Conservation (phyloP, 306 rosid species). For the Malus orientalis region DNA sequence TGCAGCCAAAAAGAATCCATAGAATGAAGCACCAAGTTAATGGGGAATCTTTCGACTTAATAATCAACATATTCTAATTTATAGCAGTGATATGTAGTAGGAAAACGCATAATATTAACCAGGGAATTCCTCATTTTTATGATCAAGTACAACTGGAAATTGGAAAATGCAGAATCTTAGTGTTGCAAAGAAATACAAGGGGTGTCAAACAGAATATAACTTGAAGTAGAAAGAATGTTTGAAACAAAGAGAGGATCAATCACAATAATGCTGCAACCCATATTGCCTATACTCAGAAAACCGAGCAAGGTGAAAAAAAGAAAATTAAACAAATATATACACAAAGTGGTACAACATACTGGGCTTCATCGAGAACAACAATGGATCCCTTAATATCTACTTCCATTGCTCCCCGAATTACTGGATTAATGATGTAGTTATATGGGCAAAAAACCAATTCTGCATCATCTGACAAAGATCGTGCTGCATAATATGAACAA, state of each 20-base stretch:
- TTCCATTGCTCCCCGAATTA: slow-evolving; percentile 89
- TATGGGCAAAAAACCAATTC: slow-evolving; percentile 89
- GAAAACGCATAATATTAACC: background rate
- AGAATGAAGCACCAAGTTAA: background rate
- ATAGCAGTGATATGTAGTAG: background rate
- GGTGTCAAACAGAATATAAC: background rate
- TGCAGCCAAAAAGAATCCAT: background rate
- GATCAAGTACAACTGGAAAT: background rate
- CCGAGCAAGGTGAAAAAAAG: background rate
- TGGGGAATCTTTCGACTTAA: background rate
- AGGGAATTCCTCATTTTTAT: background rate
- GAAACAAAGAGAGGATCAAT: background rate
- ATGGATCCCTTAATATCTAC: slow-evolving; percentile 82
- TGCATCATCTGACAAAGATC: slow-evolving; percentile 79
- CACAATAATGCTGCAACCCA: background rate
- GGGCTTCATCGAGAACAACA: slow-evolving; percentile 83
- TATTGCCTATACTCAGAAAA: background rate
- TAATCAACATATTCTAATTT: background rate
- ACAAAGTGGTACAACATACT: slow-evolving; percentile 43
- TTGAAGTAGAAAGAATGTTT: background rate
- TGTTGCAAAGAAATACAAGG: background rate
- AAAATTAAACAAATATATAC: background rate
- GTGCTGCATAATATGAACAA: slow-evolving; percentile 93
- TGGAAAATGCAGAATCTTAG: background rate
- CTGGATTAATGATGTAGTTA: slow-evolving; percentile 80